Evolutionary conservation across 768 basidiomycete species (phyloP), one percentile per base, ranked within the genome.

Genomic region (Sarcomyxa edulis): DNA sequence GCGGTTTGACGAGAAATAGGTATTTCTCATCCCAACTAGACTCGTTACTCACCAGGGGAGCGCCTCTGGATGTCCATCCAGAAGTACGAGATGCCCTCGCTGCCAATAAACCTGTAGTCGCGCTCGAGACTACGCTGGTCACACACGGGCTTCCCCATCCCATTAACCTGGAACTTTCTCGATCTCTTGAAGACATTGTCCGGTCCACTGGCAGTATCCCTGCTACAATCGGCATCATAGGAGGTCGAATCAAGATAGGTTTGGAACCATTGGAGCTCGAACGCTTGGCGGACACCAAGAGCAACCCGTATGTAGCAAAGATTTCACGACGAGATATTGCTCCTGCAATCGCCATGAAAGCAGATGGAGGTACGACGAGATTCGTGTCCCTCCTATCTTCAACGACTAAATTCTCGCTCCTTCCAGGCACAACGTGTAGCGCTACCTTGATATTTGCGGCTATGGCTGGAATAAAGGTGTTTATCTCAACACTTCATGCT

Each of bases 141-240:
- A 93, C 93, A 1, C 91, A 97, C 67, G 95, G 92, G 14, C 78
- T 95, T 64, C 89, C 91, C 0, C 78, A 78, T 47, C 92, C 92
- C 1, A 68, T 70, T 25, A 94, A 91, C 52, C 56, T 84, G 5
- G 67, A 81, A 19, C 80, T 85, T 16, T 81, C 90, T 0, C 62
- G 64, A 22, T 79, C 80, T 5, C 68, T 95, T 14, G 90, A 92
- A 58, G 55, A 52, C 6, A 81, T 85, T 34, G 81, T 95, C 21
- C 71, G 91, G 43, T 69, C 72, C 2, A 75, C 76, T 22, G 84
- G 86, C 3, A 78, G 82, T n/a, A 65, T 84, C 16, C 96, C 96
- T 6, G 94, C 95, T 1, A 97, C 93, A 1, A 86, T 98, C 45
- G 93, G 83, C 10, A 58, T 99, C 31, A 65, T 98, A 20, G 69